Conservation (phyloP, 768 basidiomycete species). For the Astraeus odoratus region DNA sequence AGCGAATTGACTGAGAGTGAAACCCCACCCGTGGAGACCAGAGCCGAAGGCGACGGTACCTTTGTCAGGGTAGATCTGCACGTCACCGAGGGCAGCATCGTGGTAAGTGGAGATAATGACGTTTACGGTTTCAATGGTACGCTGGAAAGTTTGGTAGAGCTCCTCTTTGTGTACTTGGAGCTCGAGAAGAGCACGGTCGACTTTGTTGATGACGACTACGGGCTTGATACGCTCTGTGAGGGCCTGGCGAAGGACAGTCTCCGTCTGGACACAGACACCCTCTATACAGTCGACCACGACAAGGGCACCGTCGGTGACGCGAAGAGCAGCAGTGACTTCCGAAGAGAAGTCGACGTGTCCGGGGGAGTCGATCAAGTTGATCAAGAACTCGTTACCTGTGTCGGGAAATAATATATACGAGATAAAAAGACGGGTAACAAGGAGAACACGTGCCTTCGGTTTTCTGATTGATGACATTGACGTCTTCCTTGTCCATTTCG, state of each 20-base stretch:
- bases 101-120: slow-evolving; percentile 98
- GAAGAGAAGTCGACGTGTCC: slow-evolving; percentile 99
- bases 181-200: slow-evolving; percentile 98
- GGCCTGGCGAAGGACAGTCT: slow-evolving; percentile 97
- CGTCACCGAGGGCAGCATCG: slow-evolving; percentile 90
- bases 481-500: slow-evolving; percentile 85
- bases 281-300: slow-evolving; percentile 99
- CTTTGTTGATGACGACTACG: slow-evolving; percentile 99
- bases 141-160: slow-evolving; percentile 95
- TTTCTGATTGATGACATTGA: slow-evolving; percentile 85
- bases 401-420: slow-evolving; percentile 5
- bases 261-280: slow-evolving; percentile 99
- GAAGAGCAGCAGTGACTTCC: slow-evolving; percentile 98
- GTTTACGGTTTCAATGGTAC: slow-evolving; percentile 96
- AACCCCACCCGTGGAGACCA: slow-evolving; percentile 99
- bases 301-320: slow-evolving; percentile 98
- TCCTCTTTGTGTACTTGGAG: slow-evolving; percentile 96
- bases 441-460: slow-evolving; percentile 59
- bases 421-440: slow-evolving; percentile 5
- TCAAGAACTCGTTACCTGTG: slow-evolving; percentile 90
- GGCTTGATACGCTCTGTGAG: slow-evolving; percentile 99
- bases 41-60: slow-evolving; percentile 99
- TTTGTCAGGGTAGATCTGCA: slow-evolving; percentile 97
- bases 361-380: slow-evolving; percentile 99
- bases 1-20: slow-evolving; percentile 98